A percentile compares a stretch with the other conserved stretches of the same genome.
Conservation (phyloP, 202 grass and related monocot genomes). For the Panicum virgatum region DNA sequence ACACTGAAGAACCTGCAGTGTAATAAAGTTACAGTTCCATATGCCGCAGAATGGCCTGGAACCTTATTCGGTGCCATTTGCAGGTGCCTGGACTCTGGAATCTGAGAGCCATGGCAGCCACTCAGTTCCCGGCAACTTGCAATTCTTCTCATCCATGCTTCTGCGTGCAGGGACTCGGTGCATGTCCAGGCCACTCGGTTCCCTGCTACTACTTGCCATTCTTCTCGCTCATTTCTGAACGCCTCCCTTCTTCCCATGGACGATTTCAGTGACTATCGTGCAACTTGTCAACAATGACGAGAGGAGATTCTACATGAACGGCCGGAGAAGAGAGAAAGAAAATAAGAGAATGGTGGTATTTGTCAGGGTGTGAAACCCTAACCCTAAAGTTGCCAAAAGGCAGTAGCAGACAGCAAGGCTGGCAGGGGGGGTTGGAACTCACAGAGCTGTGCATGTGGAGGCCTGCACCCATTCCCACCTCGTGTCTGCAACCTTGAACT, state of each 20-base stretch:
- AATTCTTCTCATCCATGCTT: constrained; percentile 6
- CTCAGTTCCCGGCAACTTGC: constrained; percentile 11
- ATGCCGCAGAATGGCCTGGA: not conserved
- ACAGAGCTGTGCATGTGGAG: constrained; percentile 49
- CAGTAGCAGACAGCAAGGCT: constrained; percentile 29
- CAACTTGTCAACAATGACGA: constrained; percentile 18
- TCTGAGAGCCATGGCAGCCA: constrained; percentile 27
- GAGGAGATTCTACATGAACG: not conserved
- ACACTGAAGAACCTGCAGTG: constrained; percentile 24
- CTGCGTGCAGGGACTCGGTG: constrained; percentile 17
- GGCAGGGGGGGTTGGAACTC: constrained; percentile 42
- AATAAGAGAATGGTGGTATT: not conserved
- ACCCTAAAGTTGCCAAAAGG: constrained; percentile 57
- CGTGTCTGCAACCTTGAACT: constrained; percentile 50
- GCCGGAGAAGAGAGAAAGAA: not conserved
- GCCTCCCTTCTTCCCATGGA: not conserved
- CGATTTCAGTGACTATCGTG: constrained; percentile 1
- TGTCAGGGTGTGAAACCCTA: constrained; percentile 55
- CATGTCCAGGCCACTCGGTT: not conserved
- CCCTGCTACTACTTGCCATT: constrained; percentile 10
- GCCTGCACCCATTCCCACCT: constrained; percentile 34
- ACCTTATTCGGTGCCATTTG: constrained; percentile 19
- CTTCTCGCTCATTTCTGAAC: constrained; percentile 18
- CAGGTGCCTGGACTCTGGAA: constrained; percentile 17
- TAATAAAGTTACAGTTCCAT: not conserved